These are phyloP conservation scores for Ascocoryne sarcoides DNA, from an alignment of 2,329 filamentous ascomycete genomes.

Conservation along the genomic window DNA sequence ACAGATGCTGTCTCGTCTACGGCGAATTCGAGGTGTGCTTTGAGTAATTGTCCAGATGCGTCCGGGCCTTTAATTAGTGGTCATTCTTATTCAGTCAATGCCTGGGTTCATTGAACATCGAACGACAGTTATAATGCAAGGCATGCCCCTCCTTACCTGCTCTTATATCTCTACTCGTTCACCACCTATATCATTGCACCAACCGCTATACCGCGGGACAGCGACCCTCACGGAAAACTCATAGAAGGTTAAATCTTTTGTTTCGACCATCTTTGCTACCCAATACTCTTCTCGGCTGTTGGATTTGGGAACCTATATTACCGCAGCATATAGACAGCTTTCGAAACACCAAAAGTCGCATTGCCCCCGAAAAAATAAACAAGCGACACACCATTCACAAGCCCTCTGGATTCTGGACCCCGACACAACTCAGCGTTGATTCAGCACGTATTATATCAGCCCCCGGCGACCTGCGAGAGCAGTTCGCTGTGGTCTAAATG, in stretches of 20 bases:
- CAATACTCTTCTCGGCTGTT: slow-evolving; percentile 24
- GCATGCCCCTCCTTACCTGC: slow-evolving; percentile 17
- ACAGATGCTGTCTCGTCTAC: slow-evolving; percentile 41
- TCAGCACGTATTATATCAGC: slow-evolving; percentile 35
- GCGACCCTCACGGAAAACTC: slow-evolving; percentile 15
- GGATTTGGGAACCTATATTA: slow-evolving; percentile 17
- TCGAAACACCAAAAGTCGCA: slow-evolving; percentile 24
- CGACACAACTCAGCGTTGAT: slow-evolving; percentile 22
- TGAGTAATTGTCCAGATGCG: slow-evolving; percentile 35
- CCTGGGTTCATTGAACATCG: slow-evolving; percentile 23
- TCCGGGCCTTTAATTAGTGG: slow-evolving; percentile 25
- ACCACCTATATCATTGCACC: slow-evolving; percentile 10
- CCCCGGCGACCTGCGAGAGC: slow-evolving; percentile 63
- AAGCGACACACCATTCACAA: slow-evolving; percentile 19
- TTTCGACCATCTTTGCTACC: slow-evolving; percentile 20
- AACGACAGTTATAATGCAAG: slow-evolving; percentile 29
- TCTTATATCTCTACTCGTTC: slow-evolving; percentile 16
- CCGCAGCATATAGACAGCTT: slow-evolving; percentile 23
- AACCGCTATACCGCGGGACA: slow-evolving; percentile 20
- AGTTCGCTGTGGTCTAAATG: slow-evolving; percentile 67
- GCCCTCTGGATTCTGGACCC: slow-evolving; percentile 24
- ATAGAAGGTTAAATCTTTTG: slow-evolving; percentile 18
- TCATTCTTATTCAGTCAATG: slow-evolving; percentile 24
- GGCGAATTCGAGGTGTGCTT: slow-evolving; percentile 41
- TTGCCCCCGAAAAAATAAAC: slow-evolving; percentile 20